Evolutionary conservation across 2,329 filamentous ascomycete genomes (phyloP).

Genomic region (Cladosporium cucumerinum): DNA sequence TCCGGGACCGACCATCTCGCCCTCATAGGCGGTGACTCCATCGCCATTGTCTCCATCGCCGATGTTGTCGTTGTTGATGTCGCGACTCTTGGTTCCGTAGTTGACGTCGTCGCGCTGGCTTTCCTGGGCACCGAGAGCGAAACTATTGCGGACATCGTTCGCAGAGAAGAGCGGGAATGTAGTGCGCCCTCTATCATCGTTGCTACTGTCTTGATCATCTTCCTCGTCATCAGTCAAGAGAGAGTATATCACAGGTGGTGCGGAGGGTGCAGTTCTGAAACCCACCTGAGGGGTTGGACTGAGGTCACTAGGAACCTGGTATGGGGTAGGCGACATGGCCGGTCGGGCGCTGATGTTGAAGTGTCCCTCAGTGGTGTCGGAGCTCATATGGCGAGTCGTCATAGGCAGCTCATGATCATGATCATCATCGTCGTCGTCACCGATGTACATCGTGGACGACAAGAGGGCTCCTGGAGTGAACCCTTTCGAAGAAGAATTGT

Average conservation of each 20-base stretch:
- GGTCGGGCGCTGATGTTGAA: not conserved
- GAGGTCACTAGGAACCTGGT: not conserved
- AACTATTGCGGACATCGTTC: not conserved
- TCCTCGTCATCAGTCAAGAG: not conserved
- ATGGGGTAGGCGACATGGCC: not conserved
- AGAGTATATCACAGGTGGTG: not conserved
- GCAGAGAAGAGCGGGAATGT: not conserved
- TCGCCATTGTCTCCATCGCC: not conserved
- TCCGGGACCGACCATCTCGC: not conserved
- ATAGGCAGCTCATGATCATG: not conserved
- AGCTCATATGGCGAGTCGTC: not conserved
- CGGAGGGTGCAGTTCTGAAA: not conserved
- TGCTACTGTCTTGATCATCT: not conserved
- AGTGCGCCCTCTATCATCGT: not conserved
- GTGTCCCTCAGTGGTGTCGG: not conserved
- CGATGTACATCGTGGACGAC: not conserved
- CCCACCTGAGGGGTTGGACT: not conserved
- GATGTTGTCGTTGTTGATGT: not conserved
- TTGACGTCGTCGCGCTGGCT: not conserved
- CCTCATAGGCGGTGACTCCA: not conserved
- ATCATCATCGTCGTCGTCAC: not conserved
- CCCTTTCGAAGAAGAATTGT: not conserved
- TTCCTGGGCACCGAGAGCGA: not conserved
- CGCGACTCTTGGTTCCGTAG: not conserved
- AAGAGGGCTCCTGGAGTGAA: not conserved